Evolutionary conservation across 345 rosid genomes (phyloP).

Genomic region (Gossypium stocksii): DNA sequence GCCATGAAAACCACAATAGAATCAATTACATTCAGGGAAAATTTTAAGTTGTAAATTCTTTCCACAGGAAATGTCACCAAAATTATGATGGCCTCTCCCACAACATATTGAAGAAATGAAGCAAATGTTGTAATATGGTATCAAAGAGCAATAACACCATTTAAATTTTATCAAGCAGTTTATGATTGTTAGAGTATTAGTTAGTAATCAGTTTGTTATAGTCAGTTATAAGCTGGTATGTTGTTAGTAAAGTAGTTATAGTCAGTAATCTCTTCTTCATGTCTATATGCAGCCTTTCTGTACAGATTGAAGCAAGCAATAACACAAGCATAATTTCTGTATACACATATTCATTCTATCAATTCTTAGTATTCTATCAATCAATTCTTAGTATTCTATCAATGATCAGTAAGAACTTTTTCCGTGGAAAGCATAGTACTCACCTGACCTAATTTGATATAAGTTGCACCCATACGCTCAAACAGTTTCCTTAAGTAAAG

Average conservation of each 20-base stretch:
- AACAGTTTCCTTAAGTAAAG: slow-evolving; percentile 81
- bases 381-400: too few relatives aligned
- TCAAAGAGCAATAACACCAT: neutral
- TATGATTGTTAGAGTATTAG: too few relatives aligned
- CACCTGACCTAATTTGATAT: slow-evolving; percentile 92
- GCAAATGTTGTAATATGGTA: neutral
- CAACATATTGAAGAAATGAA: slow-evolving; percentile 2
- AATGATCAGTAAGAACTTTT: neutral
- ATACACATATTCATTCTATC: too few relatives aligned
- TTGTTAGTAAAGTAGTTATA: too few relatives aligned
- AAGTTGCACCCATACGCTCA: slow-evolving; percentile 99
- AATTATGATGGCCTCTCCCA: neutral
- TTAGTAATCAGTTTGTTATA: too few relatives aligned
- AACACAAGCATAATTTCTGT: too few relatives aligned
- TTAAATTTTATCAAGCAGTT: neutral
- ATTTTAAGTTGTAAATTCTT: neutral
- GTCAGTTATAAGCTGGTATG: too few relatives aligned
- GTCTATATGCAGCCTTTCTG: too few relatives aligned
- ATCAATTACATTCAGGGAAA: neutral
- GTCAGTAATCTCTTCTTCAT: too few relatives aligned
- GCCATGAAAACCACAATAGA: neutral
- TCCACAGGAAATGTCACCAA: neutral
- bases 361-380: too few relatives aligned
- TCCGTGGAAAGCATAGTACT: neutral
- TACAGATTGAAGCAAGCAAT: too few relatives aligned